Percentiles rank a stretch among this genome's conserved stretches.
These are phyloP conservation scores for Rusavskia elegans DNA, from an alignment of 495 filamentous ascomycete genomes.

Conservation along the genomic window DNA sequence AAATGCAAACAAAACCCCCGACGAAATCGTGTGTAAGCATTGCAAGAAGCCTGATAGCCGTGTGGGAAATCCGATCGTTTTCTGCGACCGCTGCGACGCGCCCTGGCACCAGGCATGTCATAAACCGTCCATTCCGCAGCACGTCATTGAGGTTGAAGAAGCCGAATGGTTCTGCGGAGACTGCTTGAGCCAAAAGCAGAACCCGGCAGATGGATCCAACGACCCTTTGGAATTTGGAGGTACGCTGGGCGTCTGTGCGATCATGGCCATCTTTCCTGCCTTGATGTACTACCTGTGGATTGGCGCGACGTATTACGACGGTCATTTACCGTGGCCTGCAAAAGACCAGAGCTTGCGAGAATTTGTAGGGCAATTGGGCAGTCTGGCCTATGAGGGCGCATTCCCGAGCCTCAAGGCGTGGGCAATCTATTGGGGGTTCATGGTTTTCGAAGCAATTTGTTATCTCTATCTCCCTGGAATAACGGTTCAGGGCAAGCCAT, in stretches of 20 bases:
- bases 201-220: slow-evolving; percentile 39
- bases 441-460: slow-evolving; percentile 63
- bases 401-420: slow-evolving; percentile 69
- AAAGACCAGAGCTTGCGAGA: slow-evolving; percentile 46
- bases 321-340: slow-evolving; percentile 55
- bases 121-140: slow-evolving; percentile 14
- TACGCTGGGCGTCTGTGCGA: slow-evolving; percentile 51
- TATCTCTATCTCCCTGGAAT: slow-evolving; percentile 80
- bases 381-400: slow-evolving; percentile 64
- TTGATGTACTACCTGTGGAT: slow-evolving; percentile 99
- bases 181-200: slow-evolving; percentile 37
- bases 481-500: slow-evolving; percentile 67
- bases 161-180: slow-evolving; percentile 21
- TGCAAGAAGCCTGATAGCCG: not conserved
- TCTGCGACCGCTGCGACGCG: not conserved
- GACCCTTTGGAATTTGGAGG: slow-evolving; percentile 84
- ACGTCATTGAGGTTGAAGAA: slow-evolving; percentile 16
- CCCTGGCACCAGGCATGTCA: not conserved
- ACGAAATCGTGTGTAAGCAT: not conserved
- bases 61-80: not conserved
- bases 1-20: not conserved
- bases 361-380: slow-evolving; percentile 49
- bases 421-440: slow-evolving; percentile 85
- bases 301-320: slow-evolving; percentile 79
- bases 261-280: slow-evolving; percentile 85